Conservation (phyloP, 495 filamentous ascomycete species). For the Lasiosphaeris hirsuta region DNA sequence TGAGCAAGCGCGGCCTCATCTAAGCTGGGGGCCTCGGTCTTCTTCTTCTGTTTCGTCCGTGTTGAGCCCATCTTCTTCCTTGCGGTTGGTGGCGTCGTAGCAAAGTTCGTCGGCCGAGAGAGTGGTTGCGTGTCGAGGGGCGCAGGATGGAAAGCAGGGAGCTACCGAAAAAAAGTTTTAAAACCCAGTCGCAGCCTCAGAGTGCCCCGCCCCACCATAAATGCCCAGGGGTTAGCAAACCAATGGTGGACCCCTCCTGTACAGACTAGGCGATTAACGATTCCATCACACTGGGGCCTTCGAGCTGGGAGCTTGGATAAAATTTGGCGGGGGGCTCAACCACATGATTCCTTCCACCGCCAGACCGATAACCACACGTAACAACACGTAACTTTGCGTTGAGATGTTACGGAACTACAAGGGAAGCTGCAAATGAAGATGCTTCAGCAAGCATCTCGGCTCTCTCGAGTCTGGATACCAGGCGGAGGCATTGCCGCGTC, state of each 20-base stretch:
- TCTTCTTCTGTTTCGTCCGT: slow-evolving; percentile 21
- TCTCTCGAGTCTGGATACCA: slow-evolving; percentile 75
- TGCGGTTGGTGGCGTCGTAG: not conserved
- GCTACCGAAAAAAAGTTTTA: no score
- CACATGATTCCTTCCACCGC: not conserved
- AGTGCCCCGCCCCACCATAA: no score
- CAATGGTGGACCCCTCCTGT: no score
- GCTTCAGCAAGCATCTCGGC: slow-evolving; percentile 38
- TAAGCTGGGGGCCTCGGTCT: slow-evolving; percentile 42
- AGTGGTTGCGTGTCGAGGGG: not conserved
- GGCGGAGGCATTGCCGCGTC: slow-evolving; percentile 62
- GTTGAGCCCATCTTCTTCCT: slow-evolving; percentile 22
- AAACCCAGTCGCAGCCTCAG: no score
- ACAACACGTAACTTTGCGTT: not conserved
- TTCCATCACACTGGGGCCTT: no score
- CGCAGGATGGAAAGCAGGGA: not conserved
- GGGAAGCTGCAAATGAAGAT: not conserved
- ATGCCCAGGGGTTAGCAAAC: no score
- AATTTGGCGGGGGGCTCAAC: no score
- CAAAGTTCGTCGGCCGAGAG: not conserved
- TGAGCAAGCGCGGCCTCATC: slow-evolving; percentile 60
- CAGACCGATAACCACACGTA: not conserved
- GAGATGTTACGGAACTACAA: not conserved
- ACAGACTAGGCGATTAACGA: no score
- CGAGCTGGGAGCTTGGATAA: no score